Percentiles rank a stretch among this genome's conserved stretches.
These are phyloP conservation scores for Aspergillus conjunctus DNA, from an alignment of 495 filamentous ascomycete genomes.

Conservation along the genomic window DNA sequence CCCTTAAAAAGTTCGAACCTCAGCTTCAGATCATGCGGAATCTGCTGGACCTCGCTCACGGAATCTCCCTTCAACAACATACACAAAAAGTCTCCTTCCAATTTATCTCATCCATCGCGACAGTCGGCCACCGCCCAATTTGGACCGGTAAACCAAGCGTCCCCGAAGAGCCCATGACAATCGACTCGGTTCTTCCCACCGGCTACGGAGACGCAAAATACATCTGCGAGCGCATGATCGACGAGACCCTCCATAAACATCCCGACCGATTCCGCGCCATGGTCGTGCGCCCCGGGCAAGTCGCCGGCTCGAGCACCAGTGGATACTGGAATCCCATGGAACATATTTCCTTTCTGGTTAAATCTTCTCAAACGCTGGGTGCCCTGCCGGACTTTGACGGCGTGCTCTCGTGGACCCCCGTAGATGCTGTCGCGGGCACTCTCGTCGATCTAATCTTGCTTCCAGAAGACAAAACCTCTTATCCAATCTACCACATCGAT, in stretches of 20 bases:
- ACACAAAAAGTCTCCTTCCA: conserved; percentile 43
- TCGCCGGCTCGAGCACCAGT: conserved; percentile 47
- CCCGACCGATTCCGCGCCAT: conserved; percentile 45
- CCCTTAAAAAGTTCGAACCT: conserved; percentile 45
- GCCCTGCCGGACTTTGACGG: conserved; percentile 47
- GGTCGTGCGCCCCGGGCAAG: conserved; percentile 48
- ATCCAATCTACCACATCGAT: conserved; percentile 58
- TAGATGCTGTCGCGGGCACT: conserved; percentile 44
- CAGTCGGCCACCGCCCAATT: conserved; percentile 37
- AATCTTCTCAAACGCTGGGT: conserved; percentile 49
- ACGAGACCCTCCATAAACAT: conserved; percentile 45
- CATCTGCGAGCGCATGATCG: conserved; percentile 50
- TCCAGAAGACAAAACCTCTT: conserved; percentile 31
- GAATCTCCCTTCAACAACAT: conserved; percentile 21
- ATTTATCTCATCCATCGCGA: conserved; percentile 56
- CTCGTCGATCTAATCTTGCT: conserved; percentile 47
- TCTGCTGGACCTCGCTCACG: conserved; percentile 48
- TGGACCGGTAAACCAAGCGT: conserved; percentile 29
- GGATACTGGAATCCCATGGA: conserved; percentile 57
- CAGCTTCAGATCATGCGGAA: conserved; percentile 52
- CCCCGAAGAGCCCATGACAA: conserved; percentile 25
- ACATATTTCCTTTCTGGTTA: conserved; percentile 50
- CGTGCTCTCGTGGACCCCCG: conserved; percentile 48
- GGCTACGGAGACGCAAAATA: conserved; percentile 56
- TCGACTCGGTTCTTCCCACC: conserved; percentile 40